Evolutionary conservation across 257 asterid species (phyloP).

Genomic region (Nicotiana otophora): DNA sequence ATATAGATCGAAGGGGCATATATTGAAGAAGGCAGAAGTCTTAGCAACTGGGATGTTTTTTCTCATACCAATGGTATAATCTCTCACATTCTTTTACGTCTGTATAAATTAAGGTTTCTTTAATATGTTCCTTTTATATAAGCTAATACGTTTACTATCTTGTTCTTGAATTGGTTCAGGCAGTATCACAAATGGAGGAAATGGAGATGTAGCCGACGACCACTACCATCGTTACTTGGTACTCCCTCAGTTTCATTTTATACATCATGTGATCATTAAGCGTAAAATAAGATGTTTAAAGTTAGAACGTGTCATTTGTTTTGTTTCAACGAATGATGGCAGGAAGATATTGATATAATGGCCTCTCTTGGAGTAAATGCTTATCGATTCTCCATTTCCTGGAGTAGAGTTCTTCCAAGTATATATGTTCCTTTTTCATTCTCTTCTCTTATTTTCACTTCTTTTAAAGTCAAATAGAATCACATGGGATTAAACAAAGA

Average conservation of each 20-base stretch:
- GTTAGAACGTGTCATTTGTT: not conserved
- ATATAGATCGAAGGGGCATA: conserved; percentile 28
- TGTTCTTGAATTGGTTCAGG: conserved; percentile 16
- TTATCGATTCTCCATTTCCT: conserved; percentile 69
- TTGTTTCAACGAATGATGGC: not conserved
- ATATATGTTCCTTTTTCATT: conserved; percentile 2
- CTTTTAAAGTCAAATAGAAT: no score
- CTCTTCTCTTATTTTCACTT: not conserved
- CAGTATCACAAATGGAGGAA: conserved; percentile 26
- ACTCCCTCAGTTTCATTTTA: not conserved
- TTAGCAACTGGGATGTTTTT: conserved; percentile 25
- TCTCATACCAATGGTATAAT: conserved; percentile 11
- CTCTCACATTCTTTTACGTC: not conserved
- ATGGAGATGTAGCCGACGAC: conserved; percentile 36
- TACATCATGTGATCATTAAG: no score
- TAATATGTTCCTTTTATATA: no score
- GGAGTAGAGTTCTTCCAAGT: conserved; percentile 79
- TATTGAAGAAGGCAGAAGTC: conserved; percentile 25
- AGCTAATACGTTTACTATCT: no score
- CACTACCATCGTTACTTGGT: conserved; percentile 44
- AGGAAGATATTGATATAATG: conserved; percentile 65
- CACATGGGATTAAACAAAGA: not conserved
- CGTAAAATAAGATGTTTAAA: no score
- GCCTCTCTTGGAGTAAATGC: conserved; percentile 60
- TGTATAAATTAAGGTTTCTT: no score